phyloP scores from a whole-genome alignment of 2,329 filamentous ascomycete genomes.

The Didymella keratinophila region DNA sequence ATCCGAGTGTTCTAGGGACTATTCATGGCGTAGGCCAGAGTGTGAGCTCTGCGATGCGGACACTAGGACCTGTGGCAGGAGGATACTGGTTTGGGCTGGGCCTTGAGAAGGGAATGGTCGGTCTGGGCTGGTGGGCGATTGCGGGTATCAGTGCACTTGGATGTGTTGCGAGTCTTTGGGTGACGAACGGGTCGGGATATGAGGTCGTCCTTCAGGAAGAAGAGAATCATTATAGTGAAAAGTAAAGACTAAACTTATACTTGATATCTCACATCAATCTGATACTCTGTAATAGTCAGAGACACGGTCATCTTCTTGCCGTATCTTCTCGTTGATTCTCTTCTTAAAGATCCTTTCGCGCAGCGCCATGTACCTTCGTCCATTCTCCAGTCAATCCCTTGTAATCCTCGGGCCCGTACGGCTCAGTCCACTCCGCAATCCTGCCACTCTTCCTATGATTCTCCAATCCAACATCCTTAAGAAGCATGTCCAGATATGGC shows the following conservation, averaged over 20 bases:
- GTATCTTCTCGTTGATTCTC: neutral
- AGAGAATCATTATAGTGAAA: neutral
- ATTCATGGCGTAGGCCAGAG: slow-evolving; percentile 67
- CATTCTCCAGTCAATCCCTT: slow-evolving; percentile 63
- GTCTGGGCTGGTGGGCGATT: slow-evolving; percentile 65
- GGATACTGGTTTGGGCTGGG: slow-evolving; percentile 64
- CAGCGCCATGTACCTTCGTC: slow-evolving; percentile 34
- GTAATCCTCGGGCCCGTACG: slow-evolving; percentile 69
- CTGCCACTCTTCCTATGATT: slow-evolving; percentile 12
- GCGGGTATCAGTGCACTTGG: slow-evolving; percentile 31
- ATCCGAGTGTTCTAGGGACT: slow-evolving; percentile 64
- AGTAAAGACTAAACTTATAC: neutral
- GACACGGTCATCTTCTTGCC: neutral
- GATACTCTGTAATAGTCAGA: neutral
- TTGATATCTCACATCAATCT: neutral
- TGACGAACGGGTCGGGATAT: slow-evolving; percentile 9
- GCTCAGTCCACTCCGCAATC: slow-evolving; percentile 36
- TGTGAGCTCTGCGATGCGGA: slow-evolving; percentile 62
- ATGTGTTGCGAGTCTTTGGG: slow-evolving; percentile 17
- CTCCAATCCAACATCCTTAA: slow-evolving; percentile 18
- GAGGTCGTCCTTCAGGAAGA: slow-evolving; percentile 5
- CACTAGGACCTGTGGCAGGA: slow-evolving; percentile 63
- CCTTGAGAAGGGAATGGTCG: slow-evolving; percentile 62
- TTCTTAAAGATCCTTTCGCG: neutral
- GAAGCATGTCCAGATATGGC: slow-evolving; percentile 72